These are phyloP conservation scores for Penicillium expansum DNA, from an alignment of 2,329 filamentous ascomycete genomes.

Conservation along the genomic window DNA sequence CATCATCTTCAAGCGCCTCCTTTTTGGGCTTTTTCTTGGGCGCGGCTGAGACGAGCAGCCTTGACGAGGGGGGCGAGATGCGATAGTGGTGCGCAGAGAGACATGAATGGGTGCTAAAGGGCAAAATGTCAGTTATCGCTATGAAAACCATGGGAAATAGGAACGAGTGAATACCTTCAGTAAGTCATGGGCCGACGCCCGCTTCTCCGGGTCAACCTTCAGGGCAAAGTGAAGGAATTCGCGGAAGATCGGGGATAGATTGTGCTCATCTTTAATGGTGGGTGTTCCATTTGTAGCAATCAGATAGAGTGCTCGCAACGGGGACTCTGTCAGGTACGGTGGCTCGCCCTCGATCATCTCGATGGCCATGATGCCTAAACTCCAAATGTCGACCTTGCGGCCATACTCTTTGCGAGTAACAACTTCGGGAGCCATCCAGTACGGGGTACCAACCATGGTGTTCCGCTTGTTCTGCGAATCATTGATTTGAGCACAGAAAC, in stretches of 20 bases:
- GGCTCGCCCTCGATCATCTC: slow-evolving; percentile 99
- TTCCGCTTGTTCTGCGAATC: slow-evolving; percentile 95
- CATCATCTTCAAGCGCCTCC: slow-evolving; percentile 53
- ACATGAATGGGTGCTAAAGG: slow-evolving; percentile 74
- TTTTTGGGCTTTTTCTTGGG: slow-evolving; percentile 77
- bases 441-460: slow-evolving; percentile 98
- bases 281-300: slow-evolving; percentile 97
- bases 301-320: slow-evolving; percentile 85
- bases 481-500: slow-evolving; percentile 98
- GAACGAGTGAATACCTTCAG: slow-evolving; percentile 62
- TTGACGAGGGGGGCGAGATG: slow-evolving; percentile 84
- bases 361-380: slow-evolving; percentile 97
- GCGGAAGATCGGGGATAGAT: slow-evolving; percentile 74
- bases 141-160: neutral
- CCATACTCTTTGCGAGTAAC: slow-evolving; percentile 97
- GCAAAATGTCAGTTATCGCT: slow-evolving; percentile 18
- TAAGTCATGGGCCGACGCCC: slow-evolving; percentile 90
- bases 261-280: slow-evolving; percentile 87
- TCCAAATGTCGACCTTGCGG: slow-evolving; percentile 98
- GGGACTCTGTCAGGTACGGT: slow-evolving; percentile 92
- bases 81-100: slow-evolving; percentile 67
- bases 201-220: slow-evolving; percentile 95
- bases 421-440: slow-evolving; percentile 99
- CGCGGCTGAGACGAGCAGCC: slow-evolving; percentile 78
- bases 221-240: slow-evolving; percentile 92